These are phyloP conservation scores for Solanum peruvianum DNA, from an alignment of 257 asterid genomes.

Conservation along the genomic window DNA sequence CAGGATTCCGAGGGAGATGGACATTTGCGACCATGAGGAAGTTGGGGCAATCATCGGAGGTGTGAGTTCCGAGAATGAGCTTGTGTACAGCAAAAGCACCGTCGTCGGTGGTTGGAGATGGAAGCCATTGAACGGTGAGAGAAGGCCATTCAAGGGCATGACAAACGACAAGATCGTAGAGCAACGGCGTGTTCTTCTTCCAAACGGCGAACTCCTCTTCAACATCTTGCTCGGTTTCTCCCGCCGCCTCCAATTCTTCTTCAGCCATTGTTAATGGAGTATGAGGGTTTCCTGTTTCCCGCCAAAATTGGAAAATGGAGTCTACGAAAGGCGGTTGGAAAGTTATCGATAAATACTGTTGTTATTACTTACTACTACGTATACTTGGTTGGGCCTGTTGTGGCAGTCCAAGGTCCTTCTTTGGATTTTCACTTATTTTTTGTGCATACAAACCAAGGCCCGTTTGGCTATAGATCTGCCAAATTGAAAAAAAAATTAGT, in stretches of 20 bases:
- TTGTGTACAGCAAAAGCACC: constrained; percentile 45
- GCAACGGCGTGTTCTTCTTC: constrained; percentile 88
- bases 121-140: constrained; percentile 92
- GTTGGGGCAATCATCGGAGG: constrained; percentile 64
- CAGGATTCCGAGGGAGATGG: constrained; percentile 54
- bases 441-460: too few relatives aligned
- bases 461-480: too few relatives aligned
- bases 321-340: background rate
- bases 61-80: constrained; percentile 80
- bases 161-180: constrained; percentile 73
- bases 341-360: background rate
- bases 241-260: constrained; percentile 15
- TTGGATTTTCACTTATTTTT: background rate
- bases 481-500: too few relatives aligned
- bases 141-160: constrained; percentile 97
- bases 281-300: constrained; percentile 24
- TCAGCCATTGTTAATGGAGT: constrained; percentile 9
- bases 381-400: background rate
- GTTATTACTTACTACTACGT: too few relatives aligned
- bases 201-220: constrained; percentile 90
- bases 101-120: constrained; percentile 29
- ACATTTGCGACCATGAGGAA: constrained; percentile 76
- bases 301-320: constrained; percentile 15
- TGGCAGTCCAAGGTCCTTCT: background rate
- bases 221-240: constrained; percentile 28